Percentiles rank a stretch among this genome's conserved stretches.
These are phyloP conservation scores for Paramyrothecium sp. DNA, from an alignment of 2,329 filamentous ascomycete species.

Conservation along the genomic window DNA sequence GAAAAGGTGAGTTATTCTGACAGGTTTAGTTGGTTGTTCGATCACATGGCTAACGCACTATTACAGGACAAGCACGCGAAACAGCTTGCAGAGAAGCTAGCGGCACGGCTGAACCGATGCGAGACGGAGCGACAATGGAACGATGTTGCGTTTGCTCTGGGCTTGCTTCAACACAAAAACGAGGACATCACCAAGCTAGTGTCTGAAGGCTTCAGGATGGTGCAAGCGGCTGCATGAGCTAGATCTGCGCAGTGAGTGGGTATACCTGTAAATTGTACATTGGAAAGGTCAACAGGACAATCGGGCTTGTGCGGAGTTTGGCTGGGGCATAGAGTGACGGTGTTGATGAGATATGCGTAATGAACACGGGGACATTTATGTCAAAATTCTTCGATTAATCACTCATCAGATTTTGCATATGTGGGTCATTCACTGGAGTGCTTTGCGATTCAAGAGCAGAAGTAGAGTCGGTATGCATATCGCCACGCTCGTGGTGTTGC, in stretches of 20 bases:
- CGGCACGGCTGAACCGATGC: conserved; percentile 78
- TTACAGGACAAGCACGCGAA: conserved; percentile 91
- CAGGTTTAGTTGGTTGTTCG: neutral
- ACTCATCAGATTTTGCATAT: neutral
- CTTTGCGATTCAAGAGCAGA: no score
- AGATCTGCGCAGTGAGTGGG: neutral
- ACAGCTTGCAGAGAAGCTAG: conserved; percentile 89
- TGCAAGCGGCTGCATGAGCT: conserved; percentile 57
- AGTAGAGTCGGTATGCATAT: no score
- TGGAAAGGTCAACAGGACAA: neutral
- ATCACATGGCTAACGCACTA: conserved; percentile 12
- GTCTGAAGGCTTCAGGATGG: conserved; percentile 71
- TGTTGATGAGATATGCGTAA: neutral
- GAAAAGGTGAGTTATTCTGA: conserved; percentile 71
- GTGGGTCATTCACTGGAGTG: neutral
- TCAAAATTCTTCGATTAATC: neutral
- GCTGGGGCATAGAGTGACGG: neutral
- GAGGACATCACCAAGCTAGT: conserved; percentile 81
- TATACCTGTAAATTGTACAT: neutral
- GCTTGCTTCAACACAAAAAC: conserved; percentile 87
- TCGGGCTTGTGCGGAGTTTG: neutral
- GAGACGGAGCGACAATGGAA: conserved; percentile 97
- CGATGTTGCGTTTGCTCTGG: conserved; percentile 90
- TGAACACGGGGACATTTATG: neutral
- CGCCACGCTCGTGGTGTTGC: no score